Conservation (phyloP, 345 rosid species). For the Sapria himalayana region DNA sequence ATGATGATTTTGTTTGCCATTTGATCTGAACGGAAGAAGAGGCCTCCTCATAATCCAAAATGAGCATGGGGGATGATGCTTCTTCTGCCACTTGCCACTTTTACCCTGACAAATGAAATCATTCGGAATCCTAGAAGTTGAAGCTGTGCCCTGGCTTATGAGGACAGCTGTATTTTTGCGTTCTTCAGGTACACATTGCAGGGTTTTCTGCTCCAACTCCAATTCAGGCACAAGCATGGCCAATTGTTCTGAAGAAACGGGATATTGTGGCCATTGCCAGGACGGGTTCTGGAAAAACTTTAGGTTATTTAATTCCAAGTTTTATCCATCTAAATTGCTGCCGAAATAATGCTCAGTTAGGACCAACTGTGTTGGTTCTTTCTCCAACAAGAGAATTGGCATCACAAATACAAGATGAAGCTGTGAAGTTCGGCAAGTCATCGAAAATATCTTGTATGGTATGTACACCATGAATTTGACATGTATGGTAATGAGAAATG, state of each 20-base stretch:
- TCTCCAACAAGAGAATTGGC: slow-evolving; percentile 99
- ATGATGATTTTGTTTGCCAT: slow-evolving; percentile 74
- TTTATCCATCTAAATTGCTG: slow-evolving; percentile 57
- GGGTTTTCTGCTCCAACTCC: slow-evolving; percentile 95
- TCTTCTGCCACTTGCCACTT: slow-evolving; percentile 63
- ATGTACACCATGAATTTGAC: slow-evolving; percentile 10
- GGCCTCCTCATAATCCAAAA: slow-evolving; percentile 87
- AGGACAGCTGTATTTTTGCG: slow-evolving; percentile 32
- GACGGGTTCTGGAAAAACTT: slow-evolving; percentile 94
- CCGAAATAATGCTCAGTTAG: slow-evolving; percentile 49
- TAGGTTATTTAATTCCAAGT: slow-evolving; percentile 83
- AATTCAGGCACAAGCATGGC: slow-evolving; percentile 99
- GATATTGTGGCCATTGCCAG: slow-evolving; percentile 95
- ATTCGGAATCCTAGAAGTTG: slow-evolving; percentile 28
- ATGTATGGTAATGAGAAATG: not conserved
- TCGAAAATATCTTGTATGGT: slow-evolving; percentile 80
- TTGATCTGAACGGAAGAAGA: slow-evolving; percentile 55
- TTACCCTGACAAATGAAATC: slow-evolving; percentile 20
- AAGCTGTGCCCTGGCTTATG: slow-evolving; percentile 29
- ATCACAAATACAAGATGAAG: slow-evolving; percentile 86
- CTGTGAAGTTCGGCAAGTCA: slow-evolving; percentile 77
- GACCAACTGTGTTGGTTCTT: slow-evolving; percentile 78
- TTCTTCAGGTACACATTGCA: slow-evolving; percentile 79
- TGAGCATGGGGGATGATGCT: slow-evolving; percentile 88
- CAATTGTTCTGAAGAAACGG: slow-evolving; percentile 69